Evolutionary conservation across 441 rosid genomes (phyloP), one percentile per base, ranked within the genome.

Genomic region (Macaranga tanarius): DNA sequence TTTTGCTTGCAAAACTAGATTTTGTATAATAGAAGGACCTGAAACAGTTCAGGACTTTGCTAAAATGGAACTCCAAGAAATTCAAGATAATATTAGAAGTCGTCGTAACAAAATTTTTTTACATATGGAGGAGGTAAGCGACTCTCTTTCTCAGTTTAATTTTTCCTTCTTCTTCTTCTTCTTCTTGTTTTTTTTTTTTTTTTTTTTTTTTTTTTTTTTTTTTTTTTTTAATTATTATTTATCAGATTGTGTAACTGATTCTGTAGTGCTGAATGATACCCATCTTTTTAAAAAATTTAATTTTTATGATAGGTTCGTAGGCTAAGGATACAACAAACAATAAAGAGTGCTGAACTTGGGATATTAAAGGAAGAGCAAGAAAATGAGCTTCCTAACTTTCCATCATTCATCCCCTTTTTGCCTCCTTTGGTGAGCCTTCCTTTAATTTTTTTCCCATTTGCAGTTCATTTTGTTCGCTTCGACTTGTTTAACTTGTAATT

Each of bases 1-100:
- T 62, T 67, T 31, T n/a, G 57, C 55, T 59, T 82, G 81, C 38
- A 34, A 34, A 34, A 34, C 38, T 84, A 95, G 99, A 15, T 95
- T 95, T 84, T 95, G 99, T 78, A 95, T 95, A 61, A 95, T 95
- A 77, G 99, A 95, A 88, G 99, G 99, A 20, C 99, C 99, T 34
- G 97, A 91, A 78, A 91, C 97, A 54, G 97, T 92, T 57, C 90
- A 89, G 73, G 97, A 90, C 83, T 95, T 95, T 76, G 93, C 90
- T 19, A 83, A 88, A 76, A 95, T 95, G 99, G 93, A 92, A 74
- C 76, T 88, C 40, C 92, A 77, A 82, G 99, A 95, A 86, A 91
- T 95, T 83, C 94, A 89, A 70, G 99, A 95, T 71, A 95, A 95
- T 75, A 89, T 95, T 83, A 80, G 93, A 52, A 95, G 96, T 83